Evolutionary conservation across 108 stramenopile species (phyloP).

Genomic region (Fistulifera pelliculosa): DNA sequence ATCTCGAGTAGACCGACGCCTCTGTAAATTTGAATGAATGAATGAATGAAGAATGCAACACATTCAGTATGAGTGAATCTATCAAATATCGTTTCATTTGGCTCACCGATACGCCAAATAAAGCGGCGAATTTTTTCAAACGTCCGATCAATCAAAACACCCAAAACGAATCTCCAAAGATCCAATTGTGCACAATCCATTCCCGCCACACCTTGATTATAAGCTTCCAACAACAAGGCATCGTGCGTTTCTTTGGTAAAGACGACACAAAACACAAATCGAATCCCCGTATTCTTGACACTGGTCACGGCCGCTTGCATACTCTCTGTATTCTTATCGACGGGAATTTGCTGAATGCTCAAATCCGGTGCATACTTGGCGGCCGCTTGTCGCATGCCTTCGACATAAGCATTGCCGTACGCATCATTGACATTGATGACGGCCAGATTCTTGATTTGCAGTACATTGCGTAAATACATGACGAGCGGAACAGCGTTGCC

Average conservation of each 20-base stretch:
- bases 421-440: constrained; percentile 41
- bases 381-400: constrained; percentile 24
- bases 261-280: constrained; percentile 17
- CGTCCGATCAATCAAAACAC: constrained; percentile 10
- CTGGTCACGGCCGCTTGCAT: neutral
- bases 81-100: too few species aligned
- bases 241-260: constrained; percentile 9
- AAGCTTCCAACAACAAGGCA: constrained; percentile 28
- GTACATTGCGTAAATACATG: constrained; percentile 7
- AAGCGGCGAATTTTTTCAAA: constrained; percentile 27
- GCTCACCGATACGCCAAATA: constrained; percentile 18
- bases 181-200: constrained; percentile 38
- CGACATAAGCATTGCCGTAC: constrained; percentile 40
- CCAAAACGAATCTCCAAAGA: constrained; percentile 27
- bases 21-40: too few species aligned
- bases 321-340: neutral
- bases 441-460: constrained; percentile 23
- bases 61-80: too few species aligned
- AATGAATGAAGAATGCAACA: too few species aligned
- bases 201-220: constrained; percentile 28
- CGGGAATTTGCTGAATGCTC: constrained; percentile 10
- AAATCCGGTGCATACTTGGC: constrained; percentile 21
- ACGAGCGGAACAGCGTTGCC: constrained; percentile 21
- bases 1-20: constrained; percentile 20
- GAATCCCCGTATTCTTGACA: constrained; percentile 5